Percentiles rank a stretch among this genome's conserved stretches.
Evolutionary conservation across 805 yeast species (phyloP).

Genomic region (Candida boleticola): DNA sequence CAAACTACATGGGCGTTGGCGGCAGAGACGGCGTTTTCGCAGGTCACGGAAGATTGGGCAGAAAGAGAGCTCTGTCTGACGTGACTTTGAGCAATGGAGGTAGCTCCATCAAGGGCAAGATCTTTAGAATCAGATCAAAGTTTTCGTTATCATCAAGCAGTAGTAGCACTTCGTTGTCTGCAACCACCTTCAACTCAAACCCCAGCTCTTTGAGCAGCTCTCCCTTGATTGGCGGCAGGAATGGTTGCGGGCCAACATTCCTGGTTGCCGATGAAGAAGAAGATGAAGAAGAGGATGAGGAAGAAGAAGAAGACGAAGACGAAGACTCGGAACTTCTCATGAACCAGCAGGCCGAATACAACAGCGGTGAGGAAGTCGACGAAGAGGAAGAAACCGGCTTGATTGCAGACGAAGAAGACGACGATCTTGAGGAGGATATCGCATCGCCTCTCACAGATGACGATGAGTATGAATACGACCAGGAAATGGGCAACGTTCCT

Average conservation of each 20-base stretch:
- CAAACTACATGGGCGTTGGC: not conserved
- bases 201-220: too few species aligned
- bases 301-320: too few species aligned
- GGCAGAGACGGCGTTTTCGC: not conserved
- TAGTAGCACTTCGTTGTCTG: not conserved
- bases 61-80: conserved; percentile 1
- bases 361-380: conserved; percentile 10
- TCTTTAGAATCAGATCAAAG: conserved; percentile 5
- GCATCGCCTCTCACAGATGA: not conserved
- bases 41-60: too few species aligned
- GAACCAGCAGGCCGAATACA: conserved; percentile 7
- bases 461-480: conserved; percentile 4
- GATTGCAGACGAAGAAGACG: not conserved
- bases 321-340: conserved; percentile 9
- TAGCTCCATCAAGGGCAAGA: conserved; percentile 2
- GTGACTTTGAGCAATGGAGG: not conserved
- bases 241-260: conserved; percentile 1
- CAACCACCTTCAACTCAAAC: too few species aligned
- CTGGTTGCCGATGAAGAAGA: conserved; percentile 10
- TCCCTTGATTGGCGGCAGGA: too few species aligned
- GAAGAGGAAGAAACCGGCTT: not conserved
- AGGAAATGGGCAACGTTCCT: conserved; percentile 4
- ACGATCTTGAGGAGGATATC: not conserved
- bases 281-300: conserved; percentile 17
- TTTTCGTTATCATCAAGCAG: conserved; percentile 8